Conservation (phyloP, 352 stramenopile species). For the Phytopythium cucurbitacearum region DNA sequence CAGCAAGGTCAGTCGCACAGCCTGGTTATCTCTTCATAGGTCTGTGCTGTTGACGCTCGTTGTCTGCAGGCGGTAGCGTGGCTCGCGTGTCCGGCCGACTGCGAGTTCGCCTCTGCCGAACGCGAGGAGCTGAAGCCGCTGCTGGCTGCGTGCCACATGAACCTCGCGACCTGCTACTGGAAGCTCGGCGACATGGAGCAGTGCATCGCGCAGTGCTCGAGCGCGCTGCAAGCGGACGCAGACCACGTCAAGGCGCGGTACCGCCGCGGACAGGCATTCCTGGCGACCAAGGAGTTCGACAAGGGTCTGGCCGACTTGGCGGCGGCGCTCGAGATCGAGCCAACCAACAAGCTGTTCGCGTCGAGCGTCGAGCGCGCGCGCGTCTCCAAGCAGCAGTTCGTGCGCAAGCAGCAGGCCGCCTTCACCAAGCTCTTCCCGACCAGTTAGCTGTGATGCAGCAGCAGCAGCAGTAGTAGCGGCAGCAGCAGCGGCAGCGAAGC, state of each 20-base stretch:
- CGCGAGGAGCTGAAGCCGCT: constrained; percentile 23
- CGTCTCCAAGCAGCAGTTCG: constrained; percentile 24
- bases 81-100: constrained; percentile 41
- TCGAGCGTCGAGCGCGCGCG: constrained; percentile 24
- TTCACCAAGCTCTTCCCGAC: constrained; percentile 30
- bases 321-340: constrained; percentile 25
- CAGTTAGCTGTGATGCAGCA: neutral
- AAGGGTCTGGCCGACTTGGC: constrained; percentile 51
- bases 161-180: constrained; percentile 61
- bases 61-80: constrained; percentile 35
- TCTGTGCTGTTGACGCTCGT: neutral
- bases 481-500: constrained; percentile 4
- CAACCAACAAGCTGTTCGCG: constrained; percentile 38
- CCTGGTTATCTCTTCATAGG: neutral
- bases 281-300: constrained; percentile 50
- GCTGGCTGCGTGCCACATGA: constrained; percentile 44
- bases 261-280: constrained; percentile 57
- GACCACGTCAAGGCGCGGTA: constrained; percentile 61
- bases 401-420: constrained; percentile 33
- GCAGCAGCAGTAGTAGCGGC: constrained; percentile 7
- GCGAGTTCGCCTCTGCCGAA: constrained; percentile 36
- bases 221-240: constrained; percentile 36
- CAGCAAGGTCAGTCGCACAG: constrained; percentile 16
- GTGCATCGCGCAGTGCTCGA: constrained; percentile 48
- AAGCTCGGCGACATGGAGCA: constrained; percentile 32